phyloP scores from a whole-genome alignment of 1,139 yeast genomes.

The Scheffersomyces segobiensis region DNA sequence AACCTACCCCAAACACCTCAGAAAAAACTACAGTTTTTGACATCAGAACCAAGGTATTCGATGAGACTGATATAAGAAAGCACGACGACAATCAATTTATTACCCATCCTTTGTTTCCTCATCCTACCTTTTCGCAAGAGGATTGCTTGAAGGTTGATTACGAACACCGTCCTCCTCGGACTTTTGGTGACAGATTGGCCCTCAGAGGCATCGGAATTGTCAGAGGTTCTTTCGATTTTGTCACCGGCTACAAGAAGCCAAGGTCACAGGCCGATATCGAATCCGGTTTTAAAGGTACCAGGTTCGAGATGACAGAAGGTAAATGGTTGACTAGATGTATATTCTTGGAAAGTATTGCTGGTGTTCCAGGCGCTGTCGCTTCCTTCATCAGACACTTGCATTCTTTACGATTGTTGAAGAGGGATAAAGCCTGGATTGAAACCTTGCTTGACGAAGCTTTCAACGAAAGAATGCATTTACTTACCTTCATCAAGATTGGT shows the following conservation, averaged over 20 bases:
- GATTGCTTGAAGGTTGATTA: slow-evolving; percentile 50
- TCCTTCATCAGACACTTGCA: slow-evolving; percentile 68
- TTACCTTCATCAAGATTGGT: slow-evolving; percentile 68
- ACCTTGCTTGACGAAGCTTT: slow-evolving; percentile 75
- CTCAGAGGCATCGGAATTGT: slow-evolving; percentile 43
- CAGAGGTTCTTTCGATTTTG: slow-evolving; percentile 56
- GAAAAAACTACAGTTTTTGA: slow-evolving; percentile 12
- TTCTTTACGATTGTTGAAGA: slow-evolving; percentile 55
- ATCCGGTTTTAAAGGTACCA: slow-evolving; percentile 42
- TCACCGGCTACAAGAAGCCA: slow-evolving; percentile 67
- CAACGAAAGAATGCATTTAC: slow-evolving; percentile 76
- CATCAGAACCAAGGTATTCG: slow-evolving; percentile 31
- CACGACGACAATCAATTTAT: slow-evolving; percentile 30
- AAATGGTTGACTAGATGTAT: slow-evolving; percentile 72
- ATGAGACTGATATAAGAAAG: slow-evolving; percentile 24
- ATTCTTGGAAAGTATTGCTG: slow-evolving; percentile 73
- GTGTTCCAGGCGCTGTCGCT: slow-evolving; percentile 80
- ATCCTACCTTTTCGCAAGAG: slow-evolving; percentile 48
- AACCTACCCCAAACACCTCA: not conserved
- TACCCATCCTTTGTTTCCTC: slow-evolving; percentile 55
- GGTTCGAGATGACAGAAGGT: slow-evolving; percentile 58
- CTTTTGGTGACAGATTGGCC: slow-evolving; percentile 55
- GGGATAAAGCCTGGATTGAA: slow-evolving; percentile 80
- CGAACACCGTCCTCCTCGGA: slow-evolving; percentile 55
- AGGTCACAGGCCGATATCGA: slow-evolving; percentile 29